These are phyloP conservation scores for Speleostelium caveatum DNA, from an alignment of 78 protist species.

Conservation along the genomic window DNA sequence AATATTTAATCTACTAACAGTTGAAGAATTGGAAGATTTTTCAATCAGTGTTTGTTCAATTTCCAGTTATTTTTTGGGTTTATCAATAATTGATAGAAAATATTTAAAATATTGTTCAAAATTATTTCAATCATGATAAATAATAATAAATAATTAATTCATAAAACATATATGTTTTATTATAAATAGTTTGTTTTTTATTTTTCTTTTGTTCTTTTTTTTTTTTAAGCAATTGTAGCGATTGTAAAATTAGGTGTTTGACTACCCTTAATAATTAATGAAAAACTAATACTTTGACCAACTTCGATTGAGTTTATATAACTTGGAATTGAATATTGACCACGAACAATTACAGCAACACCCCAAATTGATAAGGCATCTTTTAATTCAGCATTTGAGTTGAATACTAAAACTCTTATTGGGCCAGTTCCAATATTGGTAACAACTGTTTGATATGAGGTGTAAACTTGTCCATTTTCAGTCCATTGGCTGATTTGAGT, in stretches of 20 bases:
- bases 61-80: constrained; percentile 39
- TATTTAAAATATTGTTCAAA: constrained; percentile 40
- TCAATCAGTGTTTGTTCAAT: constrained; percentile 6
- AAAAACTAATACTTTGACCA: not conserved
- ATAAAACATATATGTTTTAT: no score
- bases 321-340: not conserved
- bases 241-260: not conserved
- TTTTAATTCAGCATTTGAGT: not conserved
- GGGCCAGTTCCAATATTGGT: not conserved
- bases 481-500: not conserved
- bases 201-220: not conserved
- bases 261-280: not conserved
- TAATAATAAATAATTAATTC: no score
- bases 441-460: not conserved
- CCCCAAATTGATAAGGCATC: not conserved
- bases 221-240: not conserved
- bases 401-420: not conserved
- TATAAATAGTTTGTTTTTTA: no score
- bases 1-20: constrained; percentile 34
- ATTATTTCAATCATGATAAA: not conserved
- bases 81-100: constrained; percentile 48
- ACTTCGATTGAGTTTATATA: not conserved
- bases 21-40: constrained; percentile 49
- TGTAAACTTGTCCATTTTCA: not conserved
- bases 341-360: not conserved